Evolutionary conservation across 2,329 filamentous ascomycete genomes (phyloP).

Genomic region (Calonectria hongkongensis): DNA sequence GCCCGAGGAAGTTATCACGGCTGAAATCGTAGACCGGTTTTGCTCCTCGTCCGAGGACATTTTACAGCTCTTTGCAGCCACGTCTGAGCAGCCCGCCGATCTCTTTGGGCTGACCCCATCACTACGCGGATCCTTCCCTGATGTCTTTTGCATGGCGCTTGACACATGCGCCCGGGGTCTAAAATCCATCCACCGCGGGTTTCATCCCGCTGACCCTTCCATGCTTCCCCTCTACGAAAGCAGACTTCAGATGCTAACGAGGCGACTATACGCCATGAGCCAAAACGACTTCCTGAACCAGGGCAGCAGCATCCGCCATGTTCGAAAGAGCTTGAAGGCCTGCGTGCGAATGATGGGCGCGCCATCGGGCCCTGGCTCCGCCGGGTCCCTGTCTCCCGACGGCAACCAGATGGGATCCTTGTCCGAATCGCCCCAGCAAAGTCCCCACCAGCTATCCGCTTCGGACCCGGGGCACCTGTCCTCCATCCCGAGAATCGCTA

Average conservation of each 20-base stretch:
- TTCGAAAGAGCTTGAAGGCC: constrained; percentile 57
- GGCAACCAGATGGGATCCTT: constrained; percentile 45
- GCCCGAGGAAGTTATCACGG: constrained; percentile 45
- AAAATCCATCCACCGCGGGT: constrained; percentile 49
- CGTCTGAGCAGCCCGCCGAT: constrained; percentile 49
- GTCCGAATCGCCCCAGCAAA: constrained; percentile 50
- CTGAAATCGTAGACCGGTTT: constrained; percentile 55
- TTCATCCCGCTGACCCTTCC: constrained; percentile 47
- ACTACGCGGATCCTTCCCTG: constrained; percentile 53
- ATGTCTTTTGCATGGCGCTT: constrained; percentile 56
- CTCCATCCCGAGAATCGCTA: constrained; percentile 30
- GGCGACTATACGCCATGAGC: constrained; percentile 53
- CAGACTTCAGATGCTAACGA: constrained; percentile 52
- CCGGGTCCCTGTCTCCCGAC: constrained; percentile 45
- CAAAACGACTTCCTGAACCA: constrained; percentile 56
- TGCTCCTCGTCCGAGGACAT: constrained; percentile 56
- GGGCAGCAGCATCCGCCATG: constrained; percentile 46
- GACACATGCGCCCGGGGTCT: constrained; percentile 58
- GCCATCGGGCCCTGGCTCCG: constrained; percentile 43
- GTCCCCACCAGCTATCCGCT: constrained; percentile 23
- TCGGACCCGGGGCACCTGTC: constrained; percentile 34
- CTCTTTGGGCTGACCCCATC: constrained; percentile 44
- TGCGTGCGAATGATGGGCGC: constrained; percentile 50
- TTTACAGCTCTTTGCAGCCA: constrained; percentile 49
- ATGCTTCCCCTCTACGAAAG: constrained; percentile 51